phyloP scores from a whole-genome alignment of 202 grass and related monocot genomes.

The Brachypodium distachyon region DNA sequence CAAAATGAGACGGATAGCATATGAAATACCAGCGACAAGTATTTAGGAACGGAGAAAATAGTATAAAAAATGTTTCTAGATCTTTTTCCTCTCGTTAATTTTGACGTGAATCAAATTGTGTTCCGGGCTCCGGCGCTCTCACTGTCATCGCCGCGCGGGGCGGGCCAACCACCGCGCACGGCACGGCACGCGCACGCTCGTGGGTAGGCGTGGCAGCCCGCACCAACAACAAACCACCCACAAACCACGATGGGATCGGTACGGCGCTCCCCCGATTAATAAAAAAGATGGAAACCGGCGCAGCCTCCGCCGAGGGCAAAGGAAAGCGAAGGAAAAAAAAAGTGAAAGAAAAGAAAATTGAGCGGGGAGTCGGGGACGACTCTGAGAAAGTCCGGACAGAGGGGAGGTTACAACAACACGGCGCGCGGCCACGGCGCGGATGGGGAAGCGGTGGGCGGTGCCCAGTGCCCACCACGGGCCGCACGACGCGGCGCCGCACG shows the following conservation, averaged over 20 bases:
- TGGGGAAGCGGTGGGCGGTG: constrained; percentile 3
- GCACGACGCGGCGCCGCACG: constrained; percentile 18
- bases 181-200: not conserved
- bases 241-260: not conserved
- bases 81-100: too few species aligned
- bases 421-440: constrained; percentile 23
- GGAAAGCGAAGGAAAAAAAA: too few species aligned
- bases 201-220: constrained; percentile 1
- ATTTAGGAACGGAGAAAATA: too few species aligned
- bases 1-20: too few species aligned
- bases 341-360: too few species aligned
- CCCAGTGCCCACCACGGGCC: not conserved
- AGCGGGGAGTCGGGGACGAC: too few species aligned
- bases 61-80: too few species aligned
- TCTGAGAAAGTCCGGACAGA: too few species aligned
- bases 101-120: too few species aligned
- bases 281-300: not conserved
- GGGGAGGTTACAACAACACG: constrained; percentile 39
- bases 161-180: not conserved
- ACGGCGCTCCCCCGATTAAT: not conserved
- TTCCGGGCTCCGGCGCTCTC: not conserved
- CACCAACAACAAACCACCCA: not conserved
- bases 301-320: not conserved
- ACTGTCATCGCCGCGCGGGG: not conserved
- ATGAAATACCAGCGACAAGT: too few species aligned